Conservation (phyloP, 2,329 filamentous ascomycete species). For the Trichophyton equinum region DNA sequence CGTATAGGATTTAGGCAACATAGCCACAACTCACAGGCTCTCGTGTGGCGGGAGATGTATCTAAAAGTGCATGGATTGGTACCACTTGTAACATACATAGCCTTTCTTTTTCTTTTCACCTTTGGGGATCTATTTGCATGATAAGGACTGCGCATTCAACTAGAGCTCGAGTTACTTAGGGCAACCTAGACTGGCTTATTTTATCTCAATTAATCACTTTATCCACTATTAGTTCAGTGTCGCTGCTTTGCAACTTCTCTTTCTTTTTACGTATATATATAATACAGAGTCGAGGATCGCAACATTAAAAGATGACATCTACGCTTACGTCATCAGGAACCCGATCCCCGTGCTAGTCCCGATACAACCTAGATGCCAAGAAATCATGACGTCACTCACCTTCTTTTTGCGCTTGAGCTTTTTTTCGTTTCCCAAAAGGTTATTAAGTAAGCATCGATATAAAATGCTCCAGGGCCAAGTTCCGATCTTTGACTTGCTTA, state of each 20-base stretch:
- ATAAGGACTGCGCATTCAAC: background rate
- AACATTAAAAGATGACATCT: background rate
- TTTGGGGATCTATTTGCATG: background rate
- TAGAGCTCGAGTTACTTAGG: background rate
- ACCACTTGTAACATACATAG: constrained; percentile 3
- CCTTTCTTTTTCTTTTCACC: background rate
- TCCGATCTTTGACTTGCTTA: background rate
- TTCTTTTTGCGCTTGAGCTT: background rate
- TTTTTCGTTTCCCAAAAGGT: background rate
- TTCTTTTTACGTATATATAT: no score
- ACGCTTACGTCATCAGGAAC: background rate
- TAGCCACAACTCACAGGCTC: background rate
- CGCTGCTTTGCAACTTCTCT: no score
- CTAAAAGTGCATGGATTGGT: background rate
- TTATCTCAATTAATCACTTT: no score
- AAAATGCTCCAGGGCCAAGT: background rate
- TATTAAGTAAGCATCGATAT: background rate
- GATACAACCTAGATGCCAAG: background rate
- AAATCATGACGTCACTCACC: background rate
- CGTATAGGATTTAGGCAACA: background rate
- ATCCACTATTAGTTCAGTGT: no score
- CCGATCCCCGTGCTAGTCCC: background rate
- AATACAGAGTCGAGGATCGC: no score
- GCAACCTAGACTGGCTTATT: background rate
- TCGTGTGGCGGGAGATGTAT: background rate